These are phyloP conservation scores for Kuraishia cidri DNA, from an alignment of 805 yeast genomes.

Conservation along the genomic window DNA sequence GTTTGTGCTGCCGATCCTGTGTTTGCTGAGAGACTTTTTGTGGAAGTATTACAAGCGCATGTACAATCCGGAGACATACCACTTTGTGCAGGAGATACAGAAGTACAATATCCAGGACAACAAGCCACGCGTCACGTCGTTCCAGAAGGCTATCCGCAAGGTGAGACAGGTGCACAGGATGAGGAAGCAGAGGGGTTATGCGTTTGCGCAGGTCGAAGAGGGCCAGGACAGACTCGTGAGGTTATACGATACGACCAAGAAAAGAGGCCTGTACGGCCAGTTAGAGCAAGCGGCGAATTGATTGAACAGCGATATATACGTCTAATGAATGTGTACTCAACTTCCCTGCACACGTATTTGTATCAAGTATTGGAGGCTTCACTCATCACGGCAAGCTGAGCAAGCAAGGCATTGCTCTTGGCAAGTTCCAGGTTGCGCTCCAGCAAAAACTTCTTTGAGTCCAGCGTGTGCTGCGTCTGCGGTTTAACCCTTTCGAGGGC, in stretches of 20 bases:
- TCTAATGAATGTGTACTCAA: neutral
- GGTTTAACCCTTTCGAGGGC: neutral
- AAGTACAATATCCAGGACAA: constrained; percentile 89
- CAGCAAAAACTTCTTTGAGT: neutral
- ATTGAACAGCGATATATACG: neutral
- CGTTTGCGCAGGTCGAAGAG: constrained; percentile 93
- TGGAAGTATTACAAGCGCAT: constrained; percentile 95
- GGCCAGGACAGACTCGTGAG: constrained; percentile 89
- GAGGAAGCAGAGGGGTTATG: constrained; percentile 97
- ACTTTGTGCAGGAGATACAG: constrained; percentile 93
- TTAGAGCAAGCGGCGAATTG: neutral
- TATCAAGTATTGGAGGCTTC: neutral
- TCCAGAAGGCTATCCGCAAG: constrained; percentile 93
- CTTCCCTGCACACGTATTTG: neutral
- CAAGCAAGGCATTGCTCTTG: neutral
- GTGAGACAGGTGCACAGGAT: constrained; percentile 97
- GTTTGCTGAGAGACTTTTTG: constrained; percentile 77
- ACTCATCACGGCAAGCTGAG: neutral
- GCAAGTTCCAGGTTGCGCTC: no score
- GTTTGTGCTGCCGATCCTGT: constrained; percentile 66
- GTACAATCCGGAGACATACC: constrained; percentile 88
- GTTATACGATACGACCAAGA: constrained; percentile 90
- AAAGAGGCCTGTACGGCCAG: constrained; percentile 4
- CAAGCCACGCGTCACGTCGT: constrained; percentile 93
- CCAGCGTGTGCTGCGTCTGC: neutral